Evolutionary conservation across 176 grass and related monocot species (phyloP).

Genomic region (Triticum turgidum): DNA sequence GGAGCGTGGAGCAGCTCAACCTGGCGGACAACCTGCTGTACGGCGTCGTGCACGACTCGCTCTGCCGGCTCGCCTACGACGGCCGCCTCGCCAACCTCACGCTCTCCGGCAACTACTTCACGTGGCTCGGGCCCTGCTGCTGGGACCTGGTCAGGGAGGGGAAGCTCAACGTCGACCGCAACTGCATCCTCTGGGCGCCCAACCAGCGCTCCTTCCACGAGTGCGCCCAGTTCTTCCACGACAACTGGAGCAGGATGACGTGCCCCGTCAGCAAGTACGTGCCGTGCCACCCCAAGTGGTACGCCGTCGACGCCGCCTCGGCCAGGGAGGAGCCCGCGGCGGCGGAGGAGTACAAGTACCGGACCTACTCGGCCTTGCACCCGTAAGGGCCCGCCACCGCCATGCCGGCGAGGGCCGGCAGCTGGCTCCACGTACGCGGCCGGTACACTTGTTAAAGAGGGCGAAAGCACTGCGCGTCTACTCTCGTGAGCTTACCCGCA

Average conservation of each 20-base stretch:
- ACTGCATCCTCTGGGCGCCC: conserved; percentile 65
- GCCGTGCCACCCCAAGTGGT: conserved; percentile 42
- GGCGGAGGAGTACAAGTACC: conserved; percentile 39
- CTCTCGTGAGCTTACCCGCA: conserved; percentile 26
- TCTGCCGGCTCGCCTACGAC: conserved; percentile 58
- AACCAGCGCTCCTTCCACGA: conserved; percentile 73
- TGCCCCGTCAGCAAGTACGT: conserved; percentile 53
- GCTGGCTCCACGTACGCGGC: background rate
- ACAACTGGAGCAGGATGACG: conserved; percentile 27
- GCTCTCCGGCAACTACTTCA: conserved; percentile 90
- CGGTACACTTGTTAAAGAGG: background rate
- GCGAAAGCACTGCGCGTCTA: background rate
- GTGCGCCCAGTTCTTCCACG: conserved; percentile 52
- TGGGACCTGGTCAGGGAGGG: conserved; percentile 42
- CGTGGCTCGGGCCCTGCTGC: conserved; percentile 66
- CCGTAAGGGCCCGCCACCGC: conserved; percentile 7
- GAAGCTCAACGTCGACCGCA: conserved; percentile 65
- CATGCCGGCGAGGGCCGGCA: background rate
- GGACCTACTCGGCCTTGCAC: conserved; percentile 47
- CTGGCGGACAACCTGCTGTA: conserved; percentile 70
- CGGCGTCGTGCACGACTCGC: conserved; percentile 78
- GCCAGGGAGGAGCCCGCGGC: background rate
- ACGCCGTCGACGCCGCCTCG: background rate
- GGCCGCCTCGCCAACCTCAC: conserved; percentile 65
- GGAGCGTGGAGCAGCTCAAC: conserved; percentile 80